phyloP scores from a whole-genome alignment of 2,329 filamentous ascomycete genomes.

The Ascochyta clinopodiicola region DNA sequence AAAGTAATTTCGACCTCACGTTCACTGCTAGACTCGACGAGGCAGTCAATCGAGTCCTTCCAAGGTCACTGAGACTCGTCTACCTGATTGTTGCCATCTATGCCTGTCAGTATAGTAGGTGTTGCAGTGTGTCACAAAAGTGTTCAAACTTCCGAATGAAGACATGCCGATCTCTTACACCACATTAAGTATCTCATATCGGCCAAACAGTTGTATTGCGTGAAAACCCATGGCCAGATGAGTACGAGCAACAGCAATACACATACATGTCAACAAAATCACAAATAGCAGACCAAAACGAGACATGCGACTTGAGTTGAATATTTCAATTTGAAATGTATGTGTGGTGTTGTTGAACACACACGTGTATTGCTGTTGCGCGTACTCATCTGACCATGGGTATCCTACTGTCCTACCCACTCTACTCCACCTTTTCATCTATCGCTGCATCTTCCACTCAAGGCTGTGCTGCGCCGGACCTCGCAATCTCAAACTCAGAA shows the following conservation, averaged over 20 bases:
- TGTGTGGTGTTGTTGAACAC: not conserved
- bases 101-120: too few relatives aligned
- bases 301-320: not conserved
- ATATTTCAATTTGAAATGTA: too few relatives aligned
- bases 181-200: too few relatives aligned
- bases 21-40: too few relatives aligned
- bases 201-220: not conserved
- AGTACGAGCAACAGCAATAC: constrained; percentile 8
- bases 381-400: constrained; percentile 1
- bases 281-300: not conserved
- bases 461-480: constrained; percentile 13
- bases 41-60: too few relatives aligned
- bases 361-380: constrained; percentile 1
- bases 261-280: not conserved
- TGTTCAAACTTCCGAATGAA: too few relatives aligned
- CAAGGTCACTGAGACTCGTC: too few relatives aligned
- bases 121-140: too few relatives aligned
- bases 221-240: not conserved
- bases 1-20: too few relatives aligned
- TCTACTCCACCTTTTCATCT: not conserved
- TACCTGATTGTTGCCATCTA: too few relatives aligned
- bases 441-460: not conserved
- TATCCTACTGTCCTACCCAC: not conserved
- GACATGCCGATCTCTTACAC: too few relatives aligned
- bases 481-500: constrained; percentile 26